Base-by-base conservation (phyloP, 2,329 filamentous ascomycete genomes). In the Fusarium veterinarium region DNA sequence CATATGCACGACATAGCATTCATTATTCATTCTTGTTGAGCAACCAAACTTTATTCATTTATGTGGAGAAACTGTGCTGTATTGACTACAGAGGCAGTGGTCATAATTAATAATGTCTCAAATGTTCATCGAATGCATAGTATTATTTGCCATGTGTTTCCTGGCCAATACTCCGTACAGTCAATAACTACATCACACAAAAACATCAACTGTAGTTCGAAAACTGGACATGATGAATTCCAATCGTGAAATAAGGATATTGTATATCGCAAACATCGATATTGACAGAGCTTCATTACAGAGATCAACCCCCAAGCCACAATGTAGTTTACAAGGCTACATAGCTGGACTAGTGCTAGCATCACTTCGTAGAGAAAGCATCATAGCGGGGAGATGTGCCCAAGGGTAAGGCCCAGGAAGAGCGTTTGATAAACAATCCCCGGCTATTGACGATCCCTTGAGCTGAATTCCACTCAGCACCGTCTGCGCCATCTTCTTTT, bases 371-470 rank as follows among this genome's bases (percentile, higher is more conserved):
- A 53, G 56, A 55, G 62, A 57, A 69, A 57, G 42, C 33, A 69
- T 77, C 74, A 60, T 64, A 60, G 60, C 66, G 53, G 67, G 69
- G 65, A 64, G 58, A 74, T 63, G 67, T 44, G 60, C 70, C 66
- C 69, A 72, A 72, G 65, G 55, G 48, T 60, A 42, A 48, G 33
- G 19, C 49, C 33, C 33, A 40, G 49, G 17, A 37, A 46, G 53
- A 37, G 60, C 46, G 45, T 46, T 60, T 23, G 67, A 74, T 66
- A 77, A 77, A 77, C 60, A 75, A 69, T 70, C 60, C 63, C 69
- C 75, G 38, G 44, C 40, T 55, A 46, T 63, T 33, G 55, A 52
- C 69, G 61, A 77, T 69, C 69, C 38, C 59, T 60, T 41, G 9
- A 40, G 60, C 42, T 67, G 57, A 42, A 57, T 67, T 60, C 60